Base-by-base conservation (phyloP, 192 early-diverging fungal genomes). In the Backusella psychrophila region DNA sequence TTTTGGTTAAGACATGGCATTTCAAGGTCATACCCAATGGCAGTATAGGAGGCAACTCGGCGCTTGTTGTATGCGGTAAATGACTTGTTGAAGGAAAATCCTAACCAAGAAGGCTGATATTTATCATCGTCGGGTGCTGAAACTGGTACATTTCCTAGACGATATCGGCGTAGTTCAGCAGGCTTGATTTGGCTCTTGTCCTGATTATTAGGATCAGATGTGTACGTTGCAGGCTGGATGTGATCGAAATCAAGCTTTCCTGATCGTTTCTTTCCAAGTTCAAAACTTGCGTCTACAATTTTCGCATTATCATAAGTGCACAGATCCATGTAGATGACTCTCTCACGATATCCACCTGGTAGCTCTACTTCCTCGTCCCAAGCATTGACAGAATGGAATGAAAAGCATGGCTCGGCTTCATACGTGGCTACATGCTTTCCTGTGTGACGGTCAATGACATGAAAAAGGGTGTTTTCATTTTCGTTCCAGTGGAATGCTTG, bases 301-400 rank as follows among this genome's bases (percentile, higher is more conserved):
- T 79, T 75, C 0, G 82, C 70, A 71, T 83, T 80, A 39, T 79
- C 78, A 39, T 83, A 83, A 0, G 72, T 75, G 14, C 78, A 75
- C 26, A 67, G 66, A 59, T 83, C 82, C 44, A 83, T 41, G 41
- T 73, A 46, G 8, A 83, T 80, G 4, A 77, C 75, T 0, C 65
- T 66, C 35, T 83, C 82, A 1, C 23, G 35, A 3, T 26, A 7
- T 6, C 78, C 82, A n/a, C 66, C 85, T 67, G 75, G 76, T 23
- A 71, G 29, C 21, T 29, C 29, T 0, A 74, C 69, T 11, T 74
- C 75, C 39, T 83, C 80, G 49, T 88, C 87, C 74, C 76, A 88
- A 0, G 85, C 87, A 69, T 88, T 86, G 29, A 79, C 78, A 67
- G 80, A 78, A 75, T 88, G 87, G 74, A 86, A 82, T 17, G 83